A percentile compares a stretch with the other conserved stretches of the same genome.
phyloP scores from a whole-genome alignment of 2,329 filamentous ascomycete genomes.

The Fusarium globosum region DNA sequence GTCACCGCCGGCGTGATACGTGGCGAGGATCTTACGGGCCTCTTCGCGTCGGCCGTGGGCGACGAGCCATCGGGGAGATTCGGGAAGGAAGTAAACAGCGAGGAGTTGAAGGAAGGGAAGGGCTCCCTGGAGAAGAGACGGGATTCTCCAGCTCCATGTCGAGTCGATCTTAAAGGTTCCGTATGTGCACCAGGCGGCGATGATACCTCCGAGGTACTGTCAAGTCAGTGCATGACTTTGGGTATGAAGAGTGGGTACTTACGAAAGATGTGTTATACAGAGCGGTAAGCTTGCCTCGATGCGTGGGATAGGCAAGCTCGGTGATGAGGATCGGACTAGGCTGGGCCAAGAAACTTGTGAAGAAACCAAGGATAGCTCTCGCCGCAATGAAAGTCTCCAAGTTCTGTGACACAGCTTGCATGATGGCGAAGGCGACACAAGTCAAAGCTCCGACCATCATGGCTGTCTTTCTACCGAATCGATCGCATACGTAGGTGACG shows the following conservation, averaged over 20 bases:
- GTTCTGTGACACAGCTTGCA: slow-evolving; percentile 48
- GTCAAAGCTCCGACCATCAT: slow-evolving; percentile 50
- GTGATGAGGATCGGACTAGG: slow-evolving; percentile 49
- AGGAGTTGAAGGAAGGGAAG: slow-evolving; percentile 41
- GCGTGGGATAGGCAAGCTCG: slow-evolving; percentile 50
- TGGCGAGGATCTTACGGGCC: slow-evolving; percentile 52
- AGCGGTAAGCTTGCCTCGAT: slow-evolving; percentile 49
- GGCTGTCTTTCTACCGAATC: slow-evolving; percentile 54
- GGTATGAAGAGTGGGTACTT: neutral
- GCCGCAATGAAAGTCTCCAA: slow-evolving; percentile 45
- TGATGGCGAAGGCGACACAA: slow-evolving; percentile 46
- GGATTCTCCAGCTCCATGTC: slow-evolving; percentile 45
- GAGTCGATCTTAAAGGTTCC: slow-evolving; percentile 42
- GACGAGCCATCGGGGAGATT: slow-evolving; percentile 47
- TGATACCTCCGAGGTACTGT: slow-evolving; percentile 46
- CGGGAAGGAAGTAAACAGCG: slow-evolving; percentile 43
- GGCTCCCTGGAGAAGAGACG: slow-evolving; percentile 41
- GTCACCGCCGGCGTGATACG: slow-evolving; percentile 57
- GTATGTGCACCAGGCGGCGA: slow-evolving; percentile 46
- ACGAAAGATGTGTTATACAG: slow-evolving; percentile 50
- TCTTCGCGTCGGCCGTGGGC: slow-evolving; percentile 49
- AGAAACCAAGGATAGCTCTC: slow-evolving; percentile 49
- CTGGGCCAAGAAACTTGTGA: slow-evolving; percentile 46
- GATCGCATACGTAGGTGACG: slow-evolving; percentile 52
- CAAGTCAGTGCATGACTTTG: neutral